A percentile compares a stretch with the other conserved stretches of the same genome.
phyloP scores from a whole-genome alignment of 2,329 filamentous ascomycete species.

The Fusarium sp. region DNA sequence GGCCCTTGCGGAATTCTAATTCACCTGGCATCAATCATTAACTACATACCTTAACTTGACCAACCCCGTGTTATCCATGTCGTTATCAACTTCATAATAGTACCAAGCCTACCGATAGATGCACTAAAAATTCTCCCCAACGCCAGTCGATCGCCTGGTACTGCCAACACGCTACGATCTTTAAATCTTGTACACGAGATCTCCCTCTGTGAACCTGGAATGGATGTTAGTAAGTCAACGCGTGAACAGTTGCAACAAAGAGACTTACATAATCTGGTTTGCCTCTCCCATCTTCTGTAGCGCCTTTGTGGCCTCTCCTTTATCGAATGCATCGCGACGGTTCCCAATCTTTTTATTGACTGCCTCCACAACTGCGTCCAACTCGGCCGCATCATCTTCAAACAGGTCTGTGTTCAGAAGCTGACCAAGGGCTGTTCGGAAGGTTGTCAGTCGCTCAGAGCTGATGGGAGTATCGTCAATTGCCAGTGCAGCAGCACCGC shows the following conservation, averaged over 20 bases:
- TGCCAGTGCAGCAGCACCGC: slow-evolving; percentile 55
- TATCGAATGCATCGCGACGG: slow-evolving; percentile 71
- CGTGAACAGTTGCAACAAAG: background rate
- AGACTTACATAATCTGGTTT: slow-evolving; percentile 91
- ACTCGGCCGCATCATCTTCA: slow-evolving; percentile 82
- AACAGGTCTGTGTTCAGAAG: slow-evolving; percentile 88
- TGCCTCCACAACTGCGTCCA: slow-evolving; percentile 79
- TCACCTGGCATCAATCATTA: slow-evolving; percentile 20
- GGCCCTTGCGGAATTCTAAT: background rate
- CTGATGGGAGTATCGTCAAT: slow-evolving; percentile 65
- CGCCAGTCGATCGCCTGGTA: slow-evolving; percentile 13
- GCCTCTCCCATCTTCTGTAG: slow-evolving; percentile 82
- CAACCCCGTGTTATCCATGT: slow-evolving; percentile 1
- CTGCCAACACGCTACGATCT: background rate
- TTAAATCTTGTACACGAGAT: slow-evolving; percentile 78
- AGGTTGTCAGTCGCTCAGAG: slow-evolving; percentile 73
- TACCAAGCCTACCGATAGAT: slow-evolving; percentile 1
- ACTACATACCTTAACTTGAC: slow-evolving; percentile 6
- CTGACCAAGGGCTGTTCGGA: slow-evolving; percentile 85
- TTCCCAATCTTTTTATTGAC: slow-evolving; percentile 78
- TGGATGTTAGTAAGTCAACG: slow-evolving; percentile 33
- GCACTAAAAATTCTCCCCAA: slow-evolving; percentile 7
- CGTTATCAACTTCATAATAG: slow-evolving; percentile 14
- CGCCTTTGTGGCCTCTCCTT: slow-evolving; percentile 79
- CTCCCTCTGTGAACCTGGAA: slow-evolving; percentile 68